Conservation (phyloP, 768 basidiomycete genomes). For the Solioccasus polychromus region DNA sequence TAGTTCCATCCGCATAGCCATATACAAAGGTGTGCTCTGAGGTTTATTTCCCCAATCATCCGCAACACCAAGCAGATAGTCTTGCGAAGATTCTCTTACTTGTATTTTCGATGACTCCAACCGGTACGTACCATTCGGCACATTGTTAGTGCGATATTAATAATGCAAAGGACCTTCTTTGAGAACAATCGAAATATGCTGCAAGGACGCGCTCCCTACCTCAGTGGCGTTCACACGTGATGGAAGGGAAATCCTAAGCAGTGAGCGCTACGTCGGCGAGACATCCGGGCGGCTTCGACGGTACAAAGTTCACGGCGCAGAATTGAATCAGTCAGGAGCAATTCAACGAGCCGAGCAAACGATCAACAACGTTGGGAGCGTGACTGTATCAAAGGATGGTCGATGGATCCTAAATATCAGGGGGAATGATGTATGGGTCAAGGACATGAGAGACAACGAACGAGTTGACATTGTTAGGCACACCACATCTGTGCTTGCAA, state of each 20-base stretch:
- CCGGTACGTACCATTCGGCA: not conserved
- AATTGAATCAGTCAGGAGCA: too few species aligned
- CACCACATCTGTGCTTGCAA: not conserved
- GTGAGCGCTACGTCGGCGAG: slow-evolving; percentile 1
- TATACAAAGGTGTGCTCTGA: too few species aligned
- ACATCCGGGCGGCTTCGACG: slow-evolving; percentile 3
- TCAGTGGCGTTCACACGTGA: slow-evolving; percentile 5
- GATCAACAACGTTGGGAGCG: too few species aligned
- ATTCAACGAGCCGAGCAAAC: too few species aligned
- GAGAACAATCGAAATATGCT: slow-evolving; percentile 7
- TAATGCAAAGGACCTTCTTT: not conserved
- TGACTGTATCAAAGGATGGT: slow-evolving; percentile 8
- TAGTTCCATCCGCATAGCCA: too few species aligned
- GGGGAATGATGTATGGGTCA: slow-evolving; percentile 1
- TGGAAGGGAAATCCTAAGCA: slow-evolving; percentile 5
- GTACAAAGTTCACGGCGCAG: too few species aligned
- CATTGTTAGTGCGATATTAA: not conserved
- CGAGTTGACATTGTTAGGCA: slow-evolving; percentile 3
- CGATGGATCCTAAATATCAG: slow-evolving; percentile 6
- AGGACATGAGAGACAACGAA: slow-evolving; percentile 3
- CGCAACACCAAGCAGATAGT: not conserved
- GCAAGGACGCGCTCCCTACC: not conserved
- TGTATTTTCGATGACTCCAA: not conserved
- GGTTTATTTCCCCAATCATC: not conserved
- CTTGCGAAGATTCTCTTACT: too few species aligned